A percentile compares a stretch with the other conserved stretches of the same genome.
Conservation (phyloP, 1,284 basidiomycete genomes). For the Ganoderma multipileum region DNA sequence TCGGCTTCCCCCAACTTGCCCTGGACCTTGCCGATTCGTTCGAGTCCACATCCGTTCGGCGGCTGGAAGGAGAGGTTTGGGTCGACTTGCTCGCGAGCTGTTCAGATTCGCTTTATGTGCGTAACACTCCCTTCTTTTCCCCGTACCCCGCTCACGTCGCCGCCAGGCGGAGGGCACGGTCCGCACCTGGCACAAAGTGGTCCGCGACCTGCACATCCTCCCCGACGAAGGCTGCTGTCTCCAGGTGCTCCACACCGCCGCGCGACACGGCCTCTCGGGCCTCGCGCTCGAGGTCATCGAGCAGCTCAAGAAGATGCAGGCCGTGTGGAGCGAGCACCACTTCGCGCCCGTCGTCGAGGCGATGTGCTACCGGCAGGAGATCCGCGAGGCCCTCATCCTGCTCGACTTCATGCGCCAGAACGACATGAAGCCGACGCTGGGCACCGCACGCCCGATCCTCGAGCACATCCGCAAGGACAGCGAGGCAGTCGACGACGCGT, state of each 20-base stretch:
- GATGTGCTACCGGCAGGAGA: constrained; percentile 55
- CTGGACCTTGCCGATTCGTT: constrained; percentile 68
- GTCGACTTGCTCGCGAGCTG: constrained; percentile 62
- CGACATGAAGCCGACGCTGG: constrained; percentile 50
- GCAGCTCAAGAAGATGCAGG: constrained; percentile 53
- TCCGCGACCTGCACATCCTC: constrained; percentile 55
- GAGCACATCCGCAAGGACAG: constrained; percentile 53
- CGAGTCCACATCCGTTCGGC: constrained; percentile 60
- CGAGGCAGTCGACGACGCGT: constrained; percentile 70
- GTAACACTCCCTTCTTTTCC: constrained; percentile 38
- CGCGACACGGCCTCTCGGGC: constrained; percentile 69
- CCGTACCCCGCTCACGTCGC: background rate
- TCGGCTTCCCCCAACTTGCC: constrained; percentile 66
- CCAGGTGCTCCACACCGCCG: constrained; percentile 75
- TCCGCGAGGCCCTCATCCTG: constrained; percentile 65
- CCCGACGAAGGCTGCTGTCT: constrained; percentile 81
- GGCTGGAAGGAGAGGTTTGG: constrained; percentile 63
- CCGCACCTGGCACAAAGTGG: constrained; percentile 68
- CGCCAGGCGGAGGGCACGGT: constrained; percentile 70
- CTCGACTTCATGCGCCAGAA: constrained; percentile 62
- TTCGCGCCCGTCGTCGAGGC: constrained; percentile 74
- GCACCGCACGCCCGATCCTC: constrained; percentile 61
- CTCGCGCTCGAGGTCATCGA: constrained; percentile 73
- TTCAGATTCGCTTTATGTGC: constrained; percentile 66
- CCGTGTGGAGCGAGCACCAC: constrained; percentile 71